Percentiles rank a stretch among this genome's conserved stretches.
phyloP scores from a whole-genome alignment of 176 grass and related monocot species.

The Hordeum marinum region DNA sequence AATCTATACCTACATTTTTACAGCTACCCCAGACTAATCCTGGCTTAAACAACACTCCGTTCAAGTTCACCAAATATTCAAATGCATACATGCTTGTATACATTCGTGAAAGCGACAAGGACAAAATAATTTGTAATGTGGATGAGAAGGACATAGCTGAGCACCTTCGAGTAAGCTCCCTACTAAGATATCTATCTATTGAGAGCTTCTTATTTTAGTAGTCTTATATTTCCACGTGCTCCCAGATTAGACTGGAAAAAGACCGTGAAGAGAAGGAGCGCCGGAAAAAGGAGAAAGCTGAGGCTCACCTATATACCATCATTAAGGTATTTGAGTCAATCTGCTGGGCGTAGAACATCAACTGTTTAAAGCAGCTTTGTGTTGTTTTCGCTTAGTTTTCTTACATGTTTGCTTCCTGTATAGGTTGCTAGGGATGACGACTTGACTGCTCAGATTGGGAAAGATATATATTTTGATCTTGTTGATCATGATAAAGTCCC shows the following conservation, averaged over 20 bases:
- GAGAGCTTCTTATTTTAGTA: constrained; percentile 6
- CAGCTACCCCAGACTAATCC: constrained; percentile 98
- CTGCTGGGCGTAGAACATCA: constrained; percentile 4
- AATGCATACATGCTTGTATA: constrained; percentile 99
- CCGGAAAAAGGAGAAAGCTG: constrained; percentile 97
- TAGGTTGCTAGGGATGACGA: constrained; percentile 91
- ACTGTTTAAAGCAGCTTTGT: not conserved
- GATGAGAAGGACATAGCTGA: constrained; percentile 97
- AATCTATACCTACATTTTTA: constrained; percentile 15
- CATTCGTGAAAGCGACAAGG: constrained; percentile 95
- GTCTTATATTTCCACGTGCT: constrained; percentile 24
- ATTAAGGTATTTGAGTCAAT: constrained; percentile 67
- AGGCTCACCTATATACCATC: constrained; percentile 97
- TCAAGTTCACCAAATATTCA: constrained; percentile 99
- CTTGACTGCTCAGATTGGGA: constrained; percentile 82
- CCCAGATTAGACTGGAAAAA: constrained; percentile 92
- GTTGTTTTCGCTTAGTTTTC: constrained; percentile 24
- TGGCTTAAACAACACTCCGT: constrained; percentile 91
- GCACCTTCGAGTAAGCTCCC: constrained; percentile 78
- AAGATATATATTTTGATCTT: constrained; percentile 97
- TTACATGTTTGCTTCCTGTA: constrained; percentile 13
- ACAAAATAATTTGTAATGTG: constrained; percentile 97
- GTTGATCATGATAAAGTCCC: constrained; percentile 96
- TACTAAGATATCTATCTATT: constrained; percentile 2
- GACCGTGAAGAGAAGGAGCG: constrained; percentile 96